phyloP scores from a whole-genome alignment of 257 asterid species.

The Nicotiana undulata region DNA sequence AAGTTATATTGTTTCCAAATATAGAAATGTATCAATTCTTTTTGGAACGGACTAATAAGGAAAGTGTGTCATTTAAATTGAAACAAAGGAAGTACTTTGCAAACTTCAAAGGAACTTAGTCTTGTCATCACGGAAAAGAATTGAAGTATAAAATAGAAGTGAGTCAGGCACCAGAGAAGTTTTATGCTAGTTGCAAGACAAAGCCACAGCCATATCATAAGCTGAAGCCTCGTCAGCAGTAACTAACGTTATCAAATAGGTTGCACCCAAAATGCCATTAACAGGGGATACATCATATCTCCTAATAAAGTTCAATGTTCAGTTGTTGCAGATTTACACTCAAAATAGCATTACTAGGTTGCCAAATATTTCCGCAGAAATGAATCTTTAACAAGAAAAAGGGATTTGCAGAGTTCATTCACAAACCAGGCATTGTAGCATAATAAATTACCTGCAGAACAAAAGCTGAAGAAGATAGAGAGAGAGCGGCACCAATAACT shows the following conservation, averaged over 20 bases:
- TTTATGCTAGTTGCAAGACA: background rate
- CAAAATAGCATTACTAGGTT: background rate
- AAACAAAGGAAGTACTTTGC: background rate
- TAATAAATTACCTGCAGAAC: constrained; percentile 75
- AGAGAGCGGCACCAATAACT: constrained; percentile 98
- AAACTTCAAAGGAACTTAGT: background rate
- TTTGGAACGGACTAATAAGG: no score
- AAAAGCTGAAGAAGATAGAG: constrained; percentile 95
- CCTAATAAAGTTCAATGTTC: background rate
- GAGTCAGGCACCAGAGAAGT: background rate
- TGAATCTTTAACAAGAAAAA: constrained; percentile 3
- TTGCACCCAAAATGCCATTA: background rate
- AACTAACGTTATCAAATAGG: background rate
- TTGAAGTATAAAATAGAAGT: background rate
- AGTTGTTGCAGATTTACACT: background rate
- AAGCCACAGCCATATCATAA: background rate
- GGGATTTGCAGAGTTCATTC: background rate
- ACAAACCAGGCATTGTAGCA: background rate
- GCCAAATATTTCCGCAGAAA: background rate
- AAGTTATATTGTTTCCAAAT: no score
- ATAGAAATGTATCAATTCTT: no score
- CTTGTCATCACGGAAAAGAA: background rate
- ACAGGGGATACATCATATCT: background rate
- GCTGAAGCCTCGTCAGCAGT: background rate
- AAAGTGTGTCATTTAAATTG: no score